Evolutionary conservation across 768 basidiomycete genomes (phyloP), one percentile per base, ranked within the genome.

Genomic region (Podaxis sp.): DNA sequence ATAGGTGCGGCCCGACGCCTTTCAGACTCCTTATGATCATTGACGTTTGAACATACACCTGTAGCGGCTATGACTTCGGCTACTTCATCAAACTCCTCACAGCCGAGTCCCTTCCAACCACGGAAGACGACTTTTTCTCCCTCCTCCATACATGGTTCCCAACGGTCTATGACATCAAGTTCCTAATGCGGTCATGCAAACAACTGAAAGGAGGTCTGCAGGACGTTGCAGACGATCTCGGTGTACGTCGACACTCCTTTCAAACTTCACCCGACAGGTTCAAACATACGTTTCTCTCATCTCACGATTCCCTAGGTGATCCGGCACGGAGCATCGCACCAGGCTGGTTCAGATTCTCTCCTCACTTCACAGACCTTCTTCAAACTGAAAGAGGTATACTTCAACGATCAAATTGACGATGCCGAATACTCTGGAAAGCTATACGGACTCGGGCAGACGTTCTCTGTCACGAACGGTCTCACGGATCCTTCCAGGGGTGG

Each of bases 1-100:
- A 98, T 73, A 95, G 93, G 96, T 95, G 70, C 72, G 90, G 79
- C n/a, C 46, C 46, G 28, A 42, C 62, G 46, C 42, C 26, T 51
- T 17, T 24, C 24, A 28, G 12, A 36, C n/a, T 52, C 11, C 55
- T 51, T 7, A 2, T 44, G 12, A 39, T 40, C 6, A n/a, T 56
- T 19, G 24, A 24, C 4, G 26, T 44, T 60, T 17, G 52, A 51
- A 12, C 42, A 38, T 12, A 33, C 17, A 3, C 38, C 66, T 66
- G 63, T 67, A 99, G 96, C 75, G 97, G 96, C 54, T 99, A 99
- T 76, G 97, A 99, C 75, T 99, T 99, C 77, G 97, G 97, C 39
- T 99, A 99, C 74, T 92, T 99, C 68, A 87, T 99, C 75, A 97
- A 96, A 74, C 84, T 99, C 46, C 83, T 99, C 56, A 92, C 93